Base-by-base conservation (phyloP, 805 yeast species). In the Sugiyamaella mastotermitis region DNA sequence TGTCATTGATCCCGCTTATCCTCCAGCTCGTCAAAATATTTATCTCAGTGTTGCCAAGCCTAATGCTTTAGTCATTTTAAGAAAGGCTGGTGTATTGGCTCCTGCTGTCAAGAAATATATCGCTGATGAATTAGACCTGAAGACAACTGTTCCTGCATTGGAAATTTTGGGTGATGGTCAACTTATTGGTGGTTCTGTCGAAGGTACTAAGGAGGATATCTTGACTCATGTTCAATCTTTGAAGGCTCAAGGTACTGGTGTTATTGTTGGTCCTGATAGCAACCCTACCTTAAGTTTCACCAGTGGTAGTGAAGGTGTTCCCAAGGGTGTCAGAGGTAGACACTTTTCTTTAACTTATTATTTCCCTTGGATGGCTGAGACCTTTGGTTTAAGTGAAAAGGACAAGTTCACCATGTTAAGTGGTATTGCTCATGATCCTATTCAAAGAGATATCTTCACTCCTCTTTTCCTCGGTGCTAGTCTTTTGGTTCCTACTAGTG, bases 341-440 rank as follows among this genome's bases (percentile, higher is more conserved):
- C 99, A 92, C 57, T 94, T 79, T 64, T 90, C 97, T 0, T 68
- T 92, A 45, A 95, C 98, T 2, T 92, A 92, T 67, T 92, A 92
- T 65, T 92, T 92, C 74, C 95, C 95, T 25, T 92, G 99, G 99
- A 92, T 92, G 99, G 71, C 97, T 14, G 63, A 84, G 60, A 74
- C 80, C 31, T 92, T 92, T 55, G 76, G 79, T 23, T 72, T 92
- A 27, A 72, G 83, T 29, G 81, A 74, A 38, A 72, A 78, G 24
- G 98, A 94, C 61, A 82, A 71, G 55, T 92, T 92, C 68, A 92
- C 99, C 15, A 92, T 92, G 99, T 72, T 92, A 45, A 83, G 95
- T 6, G 99, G 99, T 55, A 92, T 92, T 60, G 99, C 99, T 0
- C 99, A 92, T 60, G 99, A 92, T 63, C 99, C 99, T 9, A 90